These are phyloP conservation scores for Mucor mucedo DNA, from an alignment of 371 early-diverging fungal species.

Conservation along the genomic window DNA sequence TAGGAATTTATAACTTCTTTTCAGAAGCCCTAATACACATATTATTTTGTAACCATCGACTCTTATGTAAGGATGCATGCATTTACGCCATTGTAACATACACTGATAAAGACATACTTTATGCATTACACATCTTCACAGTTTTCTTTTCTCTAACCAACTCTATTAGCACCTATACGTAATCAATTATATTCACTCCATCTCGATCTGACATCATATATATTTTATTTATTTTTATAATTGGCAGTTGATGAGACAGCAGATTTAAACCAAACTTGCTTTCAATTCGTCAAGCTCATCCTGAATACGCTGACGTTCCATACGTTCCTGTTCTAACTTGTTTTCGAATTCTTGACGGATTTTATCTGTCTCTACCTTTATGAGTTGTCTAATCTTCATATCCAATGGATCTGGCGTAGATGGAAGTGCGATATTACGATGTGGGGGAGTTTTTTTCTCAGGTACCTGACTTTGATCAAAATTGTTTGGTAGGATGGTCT, in stretches of 20 bases:
- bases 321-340: slow-evolving; percentile 51
- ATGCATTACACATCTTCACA: too few relatives aligned
- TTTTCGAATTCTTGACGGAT: slow-evolving; percentile 48
- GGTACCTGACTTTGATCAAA: slow-evolving; percentile 5
- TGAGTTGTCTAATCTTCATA: slow-evolving; percentile 40
- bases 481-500: neutral
- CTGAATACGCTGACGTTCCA: slow-evolving; percentile 44
- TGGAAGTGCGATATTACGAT: slow-evolving; percentile 13
- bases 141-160: too few relatives aligned
- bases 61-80: too few relatives aligned
- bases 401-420: slow-evolving; percentile 37
- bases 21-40: too few relatives aligned
- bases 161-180: too few relatives aligned
- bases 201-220: too few relatives aligned
- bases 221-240: neutral
- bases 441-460: slow-evolving; percentile 1
- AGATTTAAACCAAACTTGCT: slow-evolving; percentile 5
- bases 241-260: neutral
- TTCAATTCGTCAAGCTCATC: slow-evolving; percentile 44
- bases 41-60: too few relatives aligned
- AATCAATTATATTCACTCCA: too few relatives aligned
- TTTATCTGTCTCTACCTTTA: slow-evolving; percentile 48
- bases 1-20: too few relatives aligned
- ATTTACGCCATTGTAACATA: too few relatives aligned
- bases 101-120: too few relatives aligned